Evolutionary conservation across 1,284 basidiomycete genomes (phyloP), one percentile per base, ranked within the genome.

Genomic region (Rhodotorula mucilaginosa): DNA sequence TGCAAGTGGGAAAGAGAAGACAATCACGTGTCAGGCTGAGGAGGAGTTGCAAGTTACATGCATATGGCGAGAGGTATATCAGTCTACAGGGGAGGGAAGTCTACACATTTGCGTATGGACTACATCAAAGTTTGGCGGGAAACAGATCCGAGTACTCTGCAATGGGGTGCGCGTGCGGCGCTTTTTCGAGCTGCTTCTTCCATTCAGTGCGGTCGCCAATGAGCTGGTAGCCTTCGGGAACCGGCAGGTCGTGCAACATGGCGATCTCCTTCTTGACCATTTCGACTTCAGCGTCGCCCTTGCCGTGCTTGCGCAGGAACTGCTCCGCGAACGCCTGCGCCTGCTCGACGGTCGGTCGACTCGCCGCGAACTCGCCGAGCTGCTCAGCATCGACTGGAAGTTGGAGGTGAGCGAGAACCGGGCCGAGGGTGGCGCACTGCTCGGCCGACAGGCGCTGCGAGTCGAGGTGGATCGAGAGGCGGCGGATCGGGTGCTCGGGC

Each of bases 391-490:
- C 86, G 10, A 89, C 79, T 0, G 83, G 77, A n/a, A 88, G 79
- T 34, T 85, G 83, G 58, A 92, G 83, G 18, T 85, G 81, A 39
- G 80, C 72, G 88, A 84, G 74, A 93, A 89, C 7, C 86, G 88
- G 71, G 87, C 84, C 48, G 88, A 86, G 7, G 90, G 90, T 4
- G 85, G 84, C 7, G 83, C 78, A 79, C 89, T 90, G 79, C 6
- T 70, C 68, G 26, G 69, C 39, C 39, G 68, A 64, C 54, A 71
- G 63, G 16, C 69, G 89, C 78, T 88, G 88, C 7, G 92, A 92
- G 61, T 84, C 82, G 80, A 92, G 83, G 78, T 97, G 93, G 23
- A 93, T 83, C 0, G 93, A 92, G 44, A 96, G 81, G 61, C 76
- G 76, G 64, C 73, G 60, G 80, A 75, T 64, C 75, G 78, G 47